Conservation (phyloP, 2,329 filamentous ascomycete genomes). For the Pseudohalonectria lignicola region DNA sequence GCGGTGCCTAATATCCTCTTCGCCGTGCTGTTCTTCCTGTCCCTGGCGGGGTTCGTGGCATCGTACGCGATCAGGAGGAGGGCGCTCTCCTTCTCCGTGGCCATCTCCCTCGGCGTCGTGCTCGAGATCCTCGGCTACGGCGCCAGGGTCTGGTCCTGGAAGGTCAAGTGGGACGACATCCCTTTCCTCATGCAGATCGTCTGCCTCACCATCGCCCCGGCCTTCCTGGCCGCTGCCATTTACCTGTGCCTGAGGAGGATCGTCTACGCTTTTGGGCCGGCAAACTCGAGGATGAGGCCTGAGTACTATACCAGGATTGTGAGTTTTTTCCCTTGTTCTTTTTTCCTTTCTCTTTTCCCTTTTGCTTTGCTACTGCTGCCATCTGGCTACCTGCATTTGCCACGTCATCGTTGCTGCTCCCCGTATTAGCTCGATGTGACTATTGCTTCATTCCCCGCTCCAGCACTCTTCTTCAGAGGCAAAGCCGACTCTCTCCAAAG, state of each 20-base stretch:
- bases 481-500: too few relatives aligned
- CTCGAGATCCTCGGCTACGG: constrained; percentile 49
- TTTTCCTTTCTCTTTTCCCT: not conserved
- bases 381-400: too few relatives aligned
- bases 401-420: too few relatives aligned
- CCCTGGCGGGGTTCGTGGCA: constrained; percentile 26
- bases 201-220: constrained; percentile 52
- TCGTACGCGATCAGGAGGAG: constrained; percentile 30
- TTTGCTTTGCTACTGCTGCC: not conserved
- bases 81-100: constrained; percentile 38
- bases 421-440: too few relatives aligned
- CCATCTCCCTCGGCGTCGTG: constrained; percentile 40
- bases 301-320: constrained; percentile 37
- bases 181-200: constrained; percentile 46
- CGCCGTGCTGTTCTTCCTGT: constrained; percentile 35
- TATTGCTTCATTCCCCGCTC: too few relatives aligned
- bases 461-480: too few relatives aligned
- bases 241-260: constrained; percentile 49
- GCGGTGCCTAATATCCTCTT: constrained; percentile 42
- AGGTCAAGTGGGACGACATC: constrained; percentile 37
- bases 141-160: constrained; percentile 42
- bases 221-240: constrained; percentile 52
- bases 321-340: constrained; percentile 9
- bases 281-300: constrained; percentile 35
- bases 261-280: constrained; percentile 32